These are phyloP conservation scores for Omphalea diandra DNA, from an alignment of 441 rosid species.

Conservation along the genomic window DNA sequence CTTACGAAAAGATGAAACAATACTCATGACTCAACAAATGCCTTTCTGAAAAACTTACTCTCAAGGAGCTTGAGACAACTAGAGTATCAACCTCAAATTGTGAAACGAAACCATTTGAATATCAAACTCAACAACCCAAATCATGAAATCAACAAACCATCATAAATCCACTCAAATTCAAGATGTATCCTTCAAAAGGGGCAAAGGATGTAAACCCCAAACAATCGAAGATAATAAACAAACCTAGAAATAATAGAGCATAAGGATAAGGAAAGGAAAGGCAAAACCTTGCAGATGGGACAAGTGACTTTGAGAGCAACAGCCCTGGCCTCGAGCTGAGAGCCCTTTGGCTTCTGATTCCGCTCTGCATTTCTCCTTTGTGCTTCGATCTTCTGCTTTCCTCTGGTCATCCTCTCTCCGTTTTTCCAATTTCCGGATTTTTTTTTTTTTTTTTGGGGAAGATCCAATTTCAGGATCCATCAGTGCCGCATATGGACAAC, in stretches of 20 bases:
- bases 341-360: conserved; percentile 62
- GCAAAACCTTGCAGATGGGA: conserved; percentile 68
- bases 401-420: conserved; percentile 48
- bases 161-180: not conserved
- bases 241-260: no score
- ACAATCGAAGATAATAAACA: not conserved
- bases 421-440: not conserved
- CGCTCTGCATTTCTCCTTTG: conserved; percentile 58
- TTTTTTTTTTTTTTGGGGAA: no score
- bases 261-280: not conserved
- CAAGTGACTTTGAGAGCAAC: conserved; percentile 66
- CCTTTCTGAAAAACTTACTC: not conserved
- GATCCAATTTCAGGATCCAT: not conserved
- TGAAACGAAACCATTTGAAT: not conserved
- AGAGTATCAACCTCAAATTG: not conserved
- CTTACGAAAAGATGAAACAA: no score
- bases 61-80: not conserved
- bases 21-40: not conserved
- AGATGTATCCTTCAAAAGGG: no score
- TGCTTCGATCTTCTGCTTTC: conserved; percentile 77
- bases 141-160: not conserved
- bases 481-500: not conserved
- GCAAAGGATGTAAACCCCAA: no score
- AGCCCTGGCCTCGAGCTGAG: conserved; percentile 67
- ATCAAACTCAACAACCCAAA: not conserved